Evolutionary conservation across 2,329 filamentous ascomycete genomes (phyloP).

Genomic region (Sphaerulina populicola): DNA sequence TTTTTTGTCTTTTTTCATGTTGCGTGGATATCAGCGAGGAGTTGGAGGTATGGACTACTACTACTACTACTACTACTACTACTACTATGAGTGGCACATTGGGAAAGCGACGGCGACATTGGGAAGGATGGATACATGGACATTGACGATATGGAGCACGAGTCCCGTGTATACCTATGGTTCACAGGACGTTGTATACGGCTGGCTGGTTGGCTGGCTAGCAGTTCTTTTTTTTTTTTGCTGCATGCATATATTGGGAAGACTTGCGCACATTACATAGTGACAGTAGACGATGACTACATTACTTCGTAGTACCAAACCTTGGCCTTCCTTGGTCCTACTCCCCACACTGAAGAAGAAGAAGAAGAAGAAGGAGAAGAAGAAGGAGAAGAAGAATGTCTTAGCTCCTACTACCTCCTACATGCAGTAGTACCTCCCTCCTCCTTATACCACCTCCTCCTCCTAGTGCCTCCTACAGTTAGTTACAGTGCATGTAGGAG

Average conservation of each 20-base stretch:
- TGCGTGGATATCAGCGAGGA: conserved; percentile 1
- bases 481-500: too few relatives aligned
- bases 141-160: conserved; percentile 5
- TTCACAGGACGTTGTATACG: background rate
- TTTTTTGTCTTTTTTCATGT: background rate
- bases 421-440: too few relatives aligned
- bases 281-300: background rate
- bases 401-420: too few relatives aligned
- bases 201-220: background rate
- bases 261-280: background rate
- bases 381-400: too few relatives aligned
- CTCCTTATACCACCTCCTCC: too few relatives aligned
- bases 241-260: background rate
- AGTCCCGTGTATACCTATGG: conserved; percentile 1
- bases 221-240: background rate
- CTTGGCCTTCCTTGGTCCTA: background rate
- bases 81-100: background rate
- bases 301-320: too few relatives aligned
- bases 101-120: background rate
- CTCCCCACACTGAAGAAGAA: too few relatives aligned
- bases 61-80: too few relatives aligned
- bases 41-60: background rate
- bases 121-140: background rate
- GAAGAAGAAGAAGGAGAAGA: too few relatives aligned
- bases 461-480: too few relatives aligned